Base-by-base conservation (phyloP, 2,329 filamentous ascomycete species). In the Penicillium sp. region DNA sequence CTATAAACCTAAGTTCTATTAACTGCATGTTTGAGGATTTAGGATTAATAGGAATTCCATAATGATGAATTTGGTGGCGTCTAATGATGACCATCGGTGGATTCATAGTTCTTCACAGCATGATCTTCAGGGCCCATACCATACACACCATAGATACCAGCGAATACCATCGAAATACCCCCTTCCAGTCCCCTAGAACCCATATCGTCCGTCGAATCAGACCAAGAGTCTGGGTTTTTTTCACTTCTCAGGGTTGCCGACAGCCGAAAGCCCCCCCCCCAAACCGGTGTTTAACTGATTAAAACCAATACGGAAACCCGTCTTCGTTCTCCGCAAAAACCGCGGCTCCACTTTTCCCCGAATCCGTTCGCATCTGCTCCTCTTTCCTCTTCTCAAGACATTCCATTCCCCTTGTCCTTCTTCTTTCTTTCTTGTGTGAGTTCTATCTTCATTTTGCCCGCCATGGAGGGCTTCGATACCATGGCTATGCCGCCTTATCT, bases 401-500 rank as follows among this genome's bases (percentile, higher is more conserved):
- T 57, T 52, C 53, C 57, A 49, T 49, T 50, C 43, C 26, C 27
- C 22, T 37, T 47, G 47, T 56, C 48, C 41, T 43, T 43, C 48
- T 53, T 55, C 44, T 45, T 44, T 51, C 53, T 45, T 46, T 44
- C 45, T 52, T 35, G 35, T 50, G 45, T 48, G 45, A 26, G 43
- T 33, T 16, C 24, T 46, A 27, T 51, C 31, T 22, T 46, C 33
- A 16, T 46, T 48, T 24, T 54, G 44, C 65, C 58, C 64, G 70
- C 66, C 59, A 80, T 80, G 78, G 83, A 85, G 68, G 79, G 82
- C 71, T 86, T 83, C 74, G 83, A 86, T 70, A 82, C 82, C 63
- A 81, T 83, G 74, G 79, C 81, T 70, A 85, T 87, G 84, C 82
- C 63, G 48, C 64, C 83, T n/a, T 87, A 86, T 67, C 73, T 86